These are phyloP conservation scores for Jamesozyma gamospora DNA, from an alignment of 805 yeast species.

Conservation along the genomic window DNA sequence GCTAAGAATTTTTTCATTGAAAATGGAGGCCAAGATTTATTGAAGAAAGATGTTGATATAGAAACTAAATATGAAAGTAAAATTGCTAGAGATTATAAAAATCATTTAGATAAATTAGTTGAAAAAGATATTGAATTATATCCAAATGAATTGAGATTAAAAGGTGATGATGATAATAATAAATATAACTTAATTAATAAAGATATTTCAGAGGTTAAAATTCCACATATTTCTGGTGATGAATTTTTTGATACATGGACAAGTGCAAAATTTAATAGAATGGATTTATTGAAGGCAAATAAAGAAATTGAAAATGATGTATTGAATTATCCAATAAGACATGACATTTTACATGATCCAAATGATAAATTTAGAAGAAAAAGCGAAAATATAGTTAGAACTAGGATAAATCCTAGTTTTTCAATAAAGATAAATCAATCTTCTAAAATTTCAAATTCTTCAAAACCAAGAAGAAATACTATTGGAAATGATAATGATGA, in stretches of 20 bases:
- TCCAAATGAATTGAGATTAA: neutral
- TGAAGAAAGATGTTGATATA: neutral
- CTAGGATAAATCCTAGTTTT: too few species aligned
- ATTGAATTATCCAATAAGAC: neutral
- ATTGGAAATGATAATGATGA: too few species aligned
- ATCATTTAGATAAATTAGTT: slow-evolving; percentile 1
- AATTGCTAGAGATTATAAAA: neutral
- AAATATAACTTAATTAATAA: neutral
- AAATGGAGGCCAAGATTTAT: neutral
- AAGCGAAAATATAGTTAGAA: neutral
- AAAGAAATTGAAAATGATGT: too few species aligned
- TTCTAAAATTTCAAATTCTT: too few species aligned
- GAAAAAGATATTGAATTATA: neutral
- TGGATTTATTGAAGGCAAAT: too few species aligned
- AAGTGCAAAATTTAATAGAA: too few species aligned
- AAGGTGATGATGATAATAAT: neutral
- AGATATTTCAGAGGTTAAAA: neutral
- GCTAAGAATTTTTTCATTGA: neutral
- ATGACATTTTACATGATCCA: neutral
- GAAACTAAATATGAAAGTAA: neutral
- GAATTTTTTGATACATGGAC: slow-evolving; percentile 1
- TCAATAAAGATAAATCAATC: too few species aligned
- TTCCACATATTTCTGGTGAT: neutral
- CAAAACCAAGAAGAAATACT: too few species aligned
- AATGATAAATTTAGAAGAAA: neutral